A percentile compares a stretch with the other conserved stretches of the same genome.
These are phyloP conservation scores for Wickerhamiella occidentalis DNA, from an alignment of 805 yeast species.

Conservation along the genomic window DNA sequence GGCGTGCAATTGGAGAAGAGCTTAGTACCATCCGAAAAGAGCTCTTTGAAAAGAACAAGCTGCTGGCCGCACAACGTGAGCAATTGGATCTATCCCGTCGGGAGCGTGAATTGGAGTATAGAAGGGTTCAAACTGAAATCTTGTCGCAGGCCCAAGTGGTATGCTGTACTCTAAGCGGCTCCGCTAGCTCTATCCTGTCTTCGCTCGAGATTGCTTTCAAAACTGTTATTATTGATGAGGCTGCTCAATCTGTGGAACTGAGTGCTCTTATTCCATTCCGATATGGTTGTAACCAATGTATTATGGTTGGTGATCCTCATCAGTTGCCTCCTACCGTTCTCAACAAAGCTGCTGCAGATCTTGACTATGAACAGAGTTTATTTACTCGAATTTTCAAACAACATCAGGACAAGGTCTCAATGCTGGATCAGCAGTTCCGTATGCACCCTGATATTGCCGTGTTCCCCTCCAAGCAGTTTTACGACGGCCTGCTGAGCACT, in stretches of 20 bases:
- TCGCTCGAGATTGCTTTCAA: conserved; percentile 67
- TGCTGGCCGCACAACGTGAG: conserved; percentile 71
- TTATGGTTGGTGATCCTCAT: conserved; percentile 98
- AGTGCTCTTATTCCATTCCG: conserved; percentile 84
- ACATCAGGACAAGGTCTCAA: conserved; percentile 45
- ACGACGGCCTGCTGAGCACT: conserved; percentile 56
- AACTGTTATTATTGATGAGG: conserved; percentile 90
- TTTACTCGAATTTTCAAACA: conserved; percentile 84
- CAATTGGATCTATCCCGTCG: conserved; percentile 53
- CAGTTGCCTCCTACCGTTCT: conserved; percentile 95
- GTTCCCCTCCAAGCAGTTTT: conserved; percentile 81
- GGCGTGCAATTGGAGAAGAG: conserved; percentile 15
- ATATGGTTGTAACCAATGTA: conserved; percentile 80
- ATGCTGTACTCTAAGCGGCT: conserved; percentile 85
- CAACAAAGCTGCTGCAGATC: conserved; percentile 72
- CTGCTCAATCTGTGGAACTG: conserved; percentile 91
- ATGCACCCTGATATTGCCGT: conserved; percentile 89
- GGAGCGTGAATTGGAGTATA: conserved; percentile 63
- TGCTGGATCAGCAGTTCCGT: conserved; percentile 87
- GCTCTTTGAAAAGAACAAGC: conserved; percentile 54
- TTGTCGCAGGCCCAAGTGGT: conserved; percentile 68
- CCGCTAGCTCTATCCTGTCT: conserved; percentile 80
- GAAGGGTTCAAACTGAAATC: conserved; percentile 62
- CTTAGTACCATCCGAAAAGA: conserved; percentile 29
- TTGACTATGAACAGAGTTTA: conserved; percentile 76